Evolutionary conservation across 2,329 filamentous ascomycete genomes (phyloP).

Genomic region (Anisogramma anomala): DNA sequence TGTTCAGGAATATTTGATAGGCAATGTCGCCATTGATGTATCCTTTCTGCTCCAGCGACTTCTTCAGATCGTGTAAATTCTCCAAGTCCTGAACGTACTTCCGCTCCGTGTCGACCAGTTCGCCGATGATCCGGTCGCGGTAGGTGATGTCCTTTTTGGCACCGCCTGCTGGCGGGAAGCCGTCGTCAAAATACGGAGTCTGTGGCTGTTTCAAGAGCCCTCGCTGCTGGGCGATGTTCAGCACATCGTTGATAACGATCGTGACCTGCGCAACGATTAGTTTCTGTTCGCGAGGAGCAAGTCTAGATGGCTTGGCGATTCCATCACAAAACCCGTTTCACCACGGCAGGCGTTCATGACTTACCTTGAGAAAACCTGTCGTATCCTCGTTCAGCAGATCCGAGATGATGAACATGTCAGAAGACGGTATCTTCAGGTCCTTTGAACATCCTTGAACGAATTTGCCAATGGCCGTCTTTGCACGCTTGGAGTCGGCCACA

Average conservation of each 20-base stretch:
- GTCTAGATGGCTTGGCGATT: background rate
- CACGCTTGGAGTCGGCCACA: constrained; percentile 50
- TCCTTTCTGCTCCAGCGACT: constrained; percentile 75
- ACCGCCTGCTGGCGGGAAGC: constrained; percentile 15
- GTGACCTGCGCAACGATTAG: constrained; percentile 47
- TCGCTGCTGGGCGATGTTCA: constrained; percentile 71
- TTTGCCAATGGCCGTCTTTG: constrained; percentile 82
- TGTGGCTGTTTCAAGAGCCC: constrained; percentile 54
- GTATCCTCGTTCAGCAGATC: constrained; percentile 92
- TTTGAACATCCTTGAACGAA: constrained; percentile 83
- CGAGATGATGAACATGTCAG: constrained; percentile 82
- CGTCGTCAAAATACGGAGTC: constrained; percentile 40
- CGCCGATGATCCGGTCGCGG: constrained; percentile 78
- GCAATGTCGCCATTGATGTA: constrained; percentile 80
- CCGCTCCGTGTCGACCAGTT: constrained; percentile 87
- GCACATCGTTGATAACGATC: constrained; percentile 81
- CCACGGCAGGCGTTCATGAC: background rate
- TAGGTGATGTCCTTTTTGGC: constrained; percentile 52
- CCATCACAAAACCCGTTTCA: background rate
- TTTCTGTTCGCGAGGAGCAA: background rate
- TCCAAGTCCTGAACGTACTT: constrained; percentile 98
- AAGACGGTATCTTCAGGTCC: constrained; percentile 65
- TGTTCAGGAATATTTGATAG: constrained; percentile 91
- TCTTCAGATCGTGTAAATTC: constrained; percentile 85
- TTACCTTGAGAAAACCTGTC: constrained; percentile 88